Conservation (phyloP, 352 stramenopile genomes). For the Pythium phragmitis region DNA sequence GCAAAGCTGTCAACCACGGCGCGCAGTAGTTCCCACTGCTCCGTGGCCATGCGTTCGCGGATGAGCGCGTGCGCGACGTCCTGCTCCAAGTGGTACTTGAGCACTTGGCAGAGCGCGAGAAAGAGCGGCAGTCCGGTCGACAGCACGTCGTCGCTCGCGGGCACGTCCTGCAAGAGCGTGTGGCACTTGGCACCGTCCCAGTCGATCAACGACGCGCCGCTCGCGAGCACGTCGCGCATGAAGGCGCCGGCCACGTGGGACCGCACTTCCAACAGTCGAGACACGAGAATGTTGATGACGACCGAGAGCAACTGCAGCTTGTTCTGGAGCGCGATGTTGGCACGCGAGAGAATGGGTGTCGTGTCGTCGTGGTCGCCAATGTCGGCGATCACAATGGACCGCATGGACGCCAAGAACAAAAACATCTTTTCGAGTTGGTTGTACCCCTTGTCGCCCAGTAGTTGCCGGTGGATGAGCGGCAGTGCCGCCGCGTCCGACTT, state of each 20-base stretch:
- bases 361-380: constrained; percentile 1
- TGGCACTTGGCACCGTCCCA: constrained; percentile 43
- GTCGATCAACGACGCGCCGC: constrained; percentile 38
- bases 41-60: constrained; percentile 49
- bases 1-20: constrained; percentile 74
- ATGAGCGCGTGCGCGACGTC: constrained; percentile 66
- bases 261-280: constrained; percentile 71
- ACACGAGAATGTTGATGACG: constrained; percentile 81
- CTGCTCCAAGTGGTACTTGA: constrained; percentile 86
- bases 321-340: constrained; percentile 80
- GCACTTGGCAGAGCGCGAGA: constrained; percentile 73
- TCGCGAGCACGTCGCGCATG: constrained; percentile 42
- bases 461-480: constrained; percentile 59
- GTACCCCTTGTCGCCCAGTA: constrained; percentile 87
- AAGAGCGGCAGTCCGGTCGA: constrained; percentile 73
- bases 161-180: constrained; percentile 45
- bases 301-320: constrained; percentile 82
- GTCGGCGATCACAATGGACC: constrained; percentile 62
- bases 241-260: constrained; percentile 50
- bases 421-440: constrained; percentile 88
- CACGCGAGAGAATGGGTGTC: constrained; percentile 33
- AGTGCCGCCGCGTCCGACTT: constrained; percentile 24
- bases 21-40: constrained; percentile 59
- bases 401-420: constrained; percentile 77
- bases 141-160: constrained; percentile 60